These are phyloP conservation scores for Calonectria montana DNA, from an alignment of 2,329 filamentous ascomycete genomes.

Conservation along the genomic window DNA sequence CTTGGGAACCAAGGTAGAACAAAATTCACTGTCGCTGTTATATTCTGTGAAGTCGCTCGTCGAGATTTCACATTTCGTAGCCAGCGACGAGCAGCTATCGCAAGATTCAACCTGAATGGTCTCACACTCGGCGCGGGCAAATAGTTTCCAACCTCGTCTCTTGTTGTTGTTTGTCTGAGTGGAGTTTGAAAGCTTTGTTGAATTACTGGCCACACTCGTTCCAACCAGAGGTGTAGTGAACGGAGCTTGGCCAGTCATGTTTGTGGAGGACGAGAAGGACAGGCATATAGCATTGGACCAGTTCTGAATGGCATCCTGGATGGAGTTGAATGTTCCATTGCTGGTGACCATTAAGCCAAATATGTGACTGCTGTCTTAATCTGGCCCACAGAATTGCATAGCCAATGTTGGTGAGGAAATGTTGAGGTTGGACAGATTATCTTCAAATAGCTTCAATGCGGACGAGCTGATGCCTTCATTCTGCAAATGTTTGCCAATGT, in stretches of 20 bases:
- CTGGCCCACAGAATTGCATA: neutral
- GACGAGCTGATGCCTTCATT: neutral
- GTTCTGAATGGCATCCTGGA: neutral
- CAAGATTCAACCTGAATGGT: slow-evolving; percentile 46
- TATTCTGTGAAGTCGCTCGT: slow-evolving; percentile 50
- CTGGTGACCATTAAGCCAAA: neutral
- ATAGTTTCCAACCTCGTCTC: neutral
- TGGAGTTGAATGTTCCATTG: neutral
- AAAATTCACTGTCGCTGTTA: slow-evolving; percentile 31
- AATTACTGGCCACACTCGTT: neutral
- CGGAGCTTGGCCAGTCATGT: neutral
- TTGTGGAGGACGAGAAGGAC: neutral
- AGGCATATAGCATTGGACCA: neutral
- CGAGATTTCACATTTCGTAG: slow-evolving; percentile 52
- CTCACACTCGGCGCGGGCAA: slow-evolving; percentile 31
- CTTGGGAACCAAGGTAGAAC: neutral
- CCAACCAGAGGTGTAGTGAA: neutral
- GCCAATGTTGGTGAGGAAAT: neutral
- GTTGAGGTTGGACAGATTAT: neutral
- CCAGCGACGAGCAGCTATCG: slow-evolving; percentile 52
- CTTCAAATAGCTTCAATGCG: neutral
- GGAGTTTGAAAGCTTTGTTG: neutral
- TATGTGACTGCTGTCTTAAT: neutral
- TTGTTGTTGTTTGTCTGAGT: neutral
- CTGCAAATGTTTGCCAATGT: neutral